Evolutionary conservation across 1,139 yeast genomes (phyloP), one percentile per base, ranked within the genome.

Genomic region (Yamadazyma pseudoaaseri): DNA sequence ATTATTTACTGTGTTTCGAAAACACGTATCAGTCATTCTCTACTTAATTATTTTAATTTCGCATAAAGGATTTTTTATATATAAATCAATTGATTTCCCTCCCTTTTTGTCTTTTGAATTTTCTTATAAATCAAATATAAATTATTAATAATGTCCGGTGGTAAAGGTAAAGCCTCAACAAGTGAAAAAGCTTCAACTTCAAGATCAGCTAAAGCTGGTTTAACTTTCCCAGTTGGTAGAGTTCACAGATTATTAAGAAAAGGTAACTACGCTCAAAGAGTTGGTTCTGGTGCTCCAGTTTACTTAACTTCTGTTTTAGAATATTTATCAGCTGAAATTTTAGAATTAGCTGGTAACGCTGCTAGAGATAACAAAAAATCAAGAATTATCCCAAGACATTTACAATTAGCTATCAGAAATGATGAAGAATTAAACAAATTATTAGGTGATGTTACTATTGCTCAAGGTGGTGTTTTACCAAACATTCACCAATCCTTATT

Each of bases 391-490:
- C 71, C 74, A 60, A 66, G 74, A 63, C 72, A 63, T 57, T 64
- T 65, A 61, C 76, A 73, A 58, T 65, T 65, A 58, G 76, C 76
- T 62, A 70, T 64, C 64, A 70, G 76, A 70, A 68, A 68, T 54
- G 76, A 70, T 66, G 75, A 66, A 57, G 76, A 68, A 56, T 65
- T 70, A 56, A 70, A 68, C 65, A 69, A 70, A 59, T 69, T 69
- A 59, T 76, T 86, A 55, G 97, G 98, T 62, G 89, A 85, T 65
- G 95, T 86, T 55, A 85, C 95, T 51, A 87, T 86, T 59, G 95
- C 96, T 54, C 95, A 86, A 75, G 96, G 96, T 84, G 96, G 96
- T 84, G 96, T 87, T 52, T 78, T 87, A 67, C 96, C 96, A 77
- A 89, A 90, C 85, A 84, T 83, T 65, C 96, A 90, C 74, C 90